Conservation (phyloP, 768 basidiomycete genomes). For the Suillus occidentalis region DNA sequence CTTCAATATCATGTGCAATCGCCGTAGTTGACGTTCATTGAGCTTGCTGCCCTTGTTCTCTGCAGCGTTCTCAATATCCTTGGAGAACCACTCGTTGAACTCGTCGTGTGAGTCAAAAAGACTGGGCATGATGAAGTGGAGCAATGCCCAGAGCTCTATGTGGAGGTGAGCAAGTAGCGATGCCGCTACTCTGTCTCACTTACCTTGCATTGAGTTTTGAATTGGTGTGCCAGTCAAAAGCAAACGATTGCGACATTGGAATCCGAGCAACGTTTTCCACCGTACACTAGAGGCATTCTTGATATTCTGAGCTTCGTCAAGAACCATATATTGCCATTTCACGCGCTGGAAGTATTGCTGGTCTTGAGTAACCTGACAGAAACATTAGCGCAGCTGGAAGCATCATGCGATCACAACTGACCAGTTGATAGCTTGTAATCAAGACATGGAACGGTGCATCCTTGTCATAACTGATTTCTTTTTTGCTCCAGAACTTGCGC, state of each 20-base stretch:
- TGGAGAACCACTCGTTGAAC: slow-evolving; percentile 99
- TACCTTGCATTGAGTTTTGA: slow-evolving; percentile 99
- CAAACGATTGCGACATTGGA: slow-evolving; percentile 93
- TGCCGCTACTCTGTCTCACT: slow-evolving; percentile 16
- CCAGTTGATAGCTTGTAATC: slow-evolving; percentile 96
- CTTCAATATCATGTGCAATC: slow-evolving; percentile 97
- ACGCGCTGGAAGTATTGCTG: slow-evolving; percentile 97
- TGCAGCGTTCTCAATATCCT: slow-evolving; percentile 94
- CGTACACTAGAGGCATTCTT: slow-evolving; percentile 95
- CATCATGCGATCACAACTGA: slow-evolving; percentile 34
- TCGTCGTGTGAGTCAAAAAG: slow-evolving; percentile 99
- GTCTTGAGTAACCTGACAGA: slow-evolving; percentile 81
- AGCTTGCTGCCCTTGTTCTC: slow-evolving; percentile 90
- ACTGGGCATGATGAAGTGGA: slow-evolving; percentile 99
- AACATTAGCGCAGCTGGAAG: slow-evolving; percentile 8
- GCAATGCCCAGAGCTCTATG: slow-evolving; percentile 92
- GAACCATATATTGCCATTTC: slow-evolving; percentile 99
- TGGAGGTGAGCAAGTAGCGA: slow-evolving; percentile 9
- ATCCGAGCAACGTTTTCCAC: slow-evolving; percentile 96
- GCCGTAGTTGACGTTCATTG: slow-evolving; percentile 92
- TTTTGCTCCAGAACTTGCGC: slow-evolving; percentile 97
- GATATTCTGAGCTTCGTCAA: slow-evolving; percentile 99
- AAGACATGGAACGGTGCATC: slow-evolving; percentile 96
- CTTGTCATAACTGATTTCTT: slow-evolving; percentile 92
- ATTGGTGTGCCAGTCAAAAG: slow-evolving; percentile 97